Conservation (phyloP, 2,329 filamentous ascomycete species). For the Pseudogymnoascus sp. region DNA sequence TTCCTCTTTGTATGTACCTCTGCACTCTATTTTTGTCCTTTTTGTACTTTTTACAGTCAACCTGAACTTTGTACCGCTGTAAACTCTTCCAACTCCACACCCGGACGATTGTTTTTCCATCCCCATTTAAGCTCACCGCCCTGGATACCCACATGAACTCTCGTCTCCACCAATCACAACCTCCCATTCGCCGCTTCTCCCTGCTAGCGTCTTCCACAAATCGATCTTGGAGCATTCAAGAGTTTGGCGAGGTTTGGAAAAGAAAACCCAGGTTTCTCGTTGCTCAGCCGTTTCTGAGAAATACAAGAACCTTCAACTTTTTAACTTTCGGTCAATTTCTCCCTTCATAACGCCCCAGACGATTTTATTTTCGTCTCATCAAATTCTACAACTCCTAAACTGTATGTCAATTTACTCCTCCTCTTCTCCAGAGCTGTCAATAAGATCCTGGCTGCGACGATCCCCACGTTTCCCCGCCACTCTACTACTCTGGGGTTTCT, state of each 20-base stretch:
- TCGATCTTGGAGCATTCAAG: slow-evolving; percentile 8
- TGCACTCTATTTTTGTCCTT: too few relatives aligned
- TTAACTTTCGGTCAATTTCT: not conserved
- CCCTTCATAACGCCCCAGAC: not conserved
- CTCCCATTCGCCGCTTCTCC: not conserved
- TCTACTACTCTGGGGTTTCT: not conserved
- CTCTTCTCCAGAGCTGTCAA: not conserved
- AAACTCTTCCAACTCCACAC: not conserved
- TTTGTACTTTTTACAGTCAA: not conserved
- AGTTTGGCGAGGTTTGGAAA: slow-evolving; percentile 8
- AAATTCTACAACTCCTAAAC: not conserved
- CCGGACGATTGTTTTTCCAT: not conserved
- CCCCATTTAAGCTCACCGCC: slow-evolving; percentile 5
- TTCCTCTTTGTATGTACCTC: too few relatives aligned
- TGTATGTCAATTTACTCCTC: not conserved
- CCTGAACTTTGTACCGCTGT: not conserved
- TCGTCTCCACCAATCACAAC: not conserved
- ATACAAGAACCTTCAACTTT: slow-evolving; percentile 7
- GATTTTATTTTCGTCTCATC: slow-evolving; percentile 7
- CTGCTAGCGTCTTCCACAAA: slow-evolving; percentile 8
- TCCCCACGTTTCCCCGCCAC: slow-evolving; percentile 6
- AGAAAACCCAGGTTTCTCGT: slow-evolving; percentile 9
- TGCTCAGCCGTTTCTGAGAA: not conserved
- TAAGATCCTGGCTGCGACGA: not conserved
- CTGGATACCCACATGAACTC: slow-evolving; percentile 1